Conservation (phyloP, 2,329 filamentous ascomycete species). For the Sarocladiaceae sp. region DNA sequence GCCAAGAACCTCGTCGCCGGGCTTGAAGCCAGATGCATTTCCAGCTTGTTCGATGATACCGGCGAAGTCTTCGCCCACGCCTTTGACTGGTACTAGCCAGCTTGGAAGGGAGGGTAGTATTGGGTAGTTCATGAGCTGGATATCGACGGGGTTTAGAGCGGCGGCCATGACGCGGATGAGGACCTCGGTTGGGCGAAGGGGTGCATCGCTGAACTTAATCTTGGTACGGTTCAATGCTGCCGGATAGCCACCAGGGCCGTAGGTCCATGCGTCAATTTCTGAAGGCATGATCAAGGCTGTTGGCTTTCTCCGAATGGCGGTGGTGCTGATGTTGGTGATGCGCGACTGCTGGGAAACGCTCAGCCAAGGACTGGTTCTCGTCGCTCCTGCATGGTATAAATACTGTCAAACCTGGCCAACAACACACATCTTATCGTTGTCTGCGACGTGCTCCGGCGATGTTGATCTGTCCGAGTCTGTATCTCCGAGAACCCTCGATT, state of each 20-base stretch:
- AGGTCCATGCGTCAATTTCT: constrained; percentile 10
- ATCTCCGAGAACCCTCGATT: too few species aligned
- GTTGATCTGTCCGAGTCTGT: too few species aligned
- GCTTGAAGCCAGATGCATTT: background rate
- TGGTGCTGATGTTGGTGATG: too few species aligned
- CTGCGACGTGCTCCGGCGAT: too few species aligned
- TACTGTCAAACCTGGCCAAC: too few species aligned
- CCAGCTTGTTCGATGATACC: constrained; percentile 8
- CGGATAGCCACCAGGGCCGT: constrained; percentile 3
- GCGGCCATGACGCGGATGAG: constrained; percentile 10
- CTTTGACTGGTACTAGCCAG: constrained; percentile 8
- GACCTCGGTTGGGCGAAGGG: constrained; percentile 8
- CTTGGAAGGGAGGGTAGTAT: background rate
- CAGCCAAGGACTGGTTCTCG: too few species aligned
- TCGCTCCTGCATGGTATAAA: too few species aligned
- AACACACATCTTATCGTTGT: too few species aligned
- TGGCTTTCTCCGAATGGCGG: too few species aligned
- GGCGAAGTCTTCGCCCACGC: constrained; percentile 10
- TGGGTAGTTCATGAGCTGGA: constrained; percentile 10
- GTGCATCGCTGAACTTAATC: background rate
- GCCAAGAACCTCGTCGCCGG: constrained; percentile 9
- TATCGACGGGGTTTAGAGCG: constrained; percentile 9
- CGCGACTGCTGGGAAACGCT: too few species aligned
- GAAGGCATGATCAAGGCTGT: too few species aligned
- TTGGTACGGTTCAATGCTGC: constrained; percentile 2